Conservation (phyloP, 805 yeast species). For the Zygosaccharomyces rouxii region DNA sequence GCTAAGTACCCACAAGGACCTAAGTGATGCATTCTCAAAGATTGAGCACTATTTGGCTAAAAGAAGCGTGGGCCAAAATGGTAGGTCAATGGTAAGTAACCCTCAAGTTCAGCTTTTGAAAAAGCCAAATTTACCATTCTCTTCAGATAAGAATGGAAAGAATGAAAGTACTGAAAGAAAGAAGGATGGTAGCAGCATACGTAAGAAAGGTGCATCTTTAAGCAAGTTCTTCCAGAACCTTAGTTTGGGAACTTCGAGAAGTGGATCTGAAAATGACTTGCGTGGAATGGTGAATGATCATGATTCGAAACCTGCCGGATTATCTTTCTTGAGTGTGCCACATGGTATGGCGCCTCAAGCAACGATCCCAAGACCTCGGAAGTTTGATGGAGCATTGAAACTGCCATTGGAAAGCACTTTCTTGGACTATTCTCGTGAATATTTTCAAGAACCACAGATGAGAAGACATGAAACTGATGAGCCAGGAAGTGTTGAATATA, state of each 20-base stretch:
- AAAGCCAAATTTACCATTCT: constrained; percentile 14
- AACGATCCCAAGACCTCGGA: constrained; percentile 50
- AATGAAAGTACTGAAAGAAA: constrained; percentile 3
- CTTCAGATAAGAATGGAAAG: constrained; percentile 9
- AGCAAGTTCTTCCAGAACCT: constrained; percentile 30
- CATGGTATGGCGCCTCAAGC: constrained; percentile 50
- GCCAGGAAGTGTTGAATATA: constrained; percentile 84
- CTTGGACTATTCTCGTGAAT: constrained; percentile 74
- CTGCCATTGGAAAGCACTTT: constrained; percentile 60
- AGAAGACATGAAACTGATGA: constrained; percentile 79
- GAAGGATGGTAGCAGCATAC: not conserved
- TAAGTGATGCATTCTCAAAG: constrained; percentile 59
- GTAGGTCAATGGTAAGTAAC: constrained; percentile 12
- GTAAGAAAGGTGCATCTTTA: constrained; percentile 21
- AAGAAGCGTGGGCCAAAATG: constrained; percentile 32
- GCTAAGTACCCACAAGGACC: constrained; percentile 47
- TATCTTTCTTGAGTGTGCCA: constrained; percentile 26
- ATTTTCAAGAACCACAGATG: constrained; percentile 95
- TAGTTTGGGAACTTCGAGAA: constrained; percentile 21
- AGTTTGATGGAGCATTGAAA: constrained; percentile 26
- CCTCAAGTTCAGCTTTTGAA: constrained; percentile 37
- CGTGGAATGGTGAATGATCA: constrained; percentile 27
- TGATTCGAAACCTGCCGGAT: constrained; percentile 20
- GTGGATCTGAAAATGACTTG: constrained; percentile 9
- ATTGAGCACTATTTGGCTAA: constrained; percentile 62